phyloP scores from a whole-genome alignment of 176 grass and related monocot species.

The Bonia amplexicaulis region DNA sequence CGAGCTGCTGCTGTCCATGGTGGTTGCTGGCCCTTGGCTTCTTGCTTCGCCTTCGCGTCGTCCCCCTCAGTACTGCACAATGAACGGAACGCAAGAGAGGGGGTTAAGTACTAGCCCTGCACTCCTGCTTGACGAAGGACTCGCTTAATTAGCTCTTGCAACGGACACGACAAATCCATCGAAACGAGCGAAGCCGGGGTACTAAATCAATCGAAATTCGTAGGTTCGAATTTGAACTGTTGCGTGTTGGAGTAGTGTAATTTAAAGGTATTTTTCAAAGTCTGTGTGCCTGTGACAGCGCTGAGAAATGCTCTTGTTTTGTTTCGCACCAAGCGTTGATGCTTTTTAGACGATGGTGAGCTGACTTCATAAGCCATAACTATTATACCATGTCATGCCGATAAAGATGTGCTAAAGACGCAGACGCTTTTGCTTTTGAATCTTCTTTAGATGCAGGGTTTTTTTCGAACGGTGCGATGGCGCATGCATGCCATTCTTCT shows the following conservation, averaged over 20 bases:
- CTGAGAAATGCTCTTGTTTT: slow-evolving; percentile 4
- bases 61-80: neutral
- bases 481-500: neutral
- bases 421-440: slow-evolving; percentile 41
- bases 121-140: slow-evolving; percentile 25
- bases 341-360: slow-evolving; percentile 35
- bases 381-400: slow-evolving; percentile 27
- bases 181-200: slow-evolving; percentile 15
- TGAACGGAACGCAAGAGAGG: neutral
- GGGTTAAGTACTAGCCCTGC: neutral
- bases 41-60: neutral
- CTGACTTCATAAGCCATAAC: slow-evolving; percentile 13
- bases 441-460: slow-evolving; percentile 44
- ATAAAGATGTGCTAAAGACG: neutral
- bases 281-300: neutral
- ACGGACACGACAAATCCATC: slow-evolving; percentile 44
- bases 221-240: slow-evolving; percentile 40
- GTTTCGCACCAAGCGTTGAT: neutral
- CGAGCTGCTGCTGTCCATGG: slow-evolving; percentile 64
- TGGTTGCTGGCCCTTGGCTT: neutral
- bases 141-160: neutral
- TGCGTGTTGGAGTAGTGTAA: neutral
- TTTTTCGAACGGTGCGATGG: neutral
- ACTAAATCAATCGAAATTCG: neutral
- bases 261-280: slow-evolving; percentile 8